Base-by-base conservation (phyloP, 2,329 filamentous ascomycete genomes). In the Trichophyton schoenleinii region DNA sequence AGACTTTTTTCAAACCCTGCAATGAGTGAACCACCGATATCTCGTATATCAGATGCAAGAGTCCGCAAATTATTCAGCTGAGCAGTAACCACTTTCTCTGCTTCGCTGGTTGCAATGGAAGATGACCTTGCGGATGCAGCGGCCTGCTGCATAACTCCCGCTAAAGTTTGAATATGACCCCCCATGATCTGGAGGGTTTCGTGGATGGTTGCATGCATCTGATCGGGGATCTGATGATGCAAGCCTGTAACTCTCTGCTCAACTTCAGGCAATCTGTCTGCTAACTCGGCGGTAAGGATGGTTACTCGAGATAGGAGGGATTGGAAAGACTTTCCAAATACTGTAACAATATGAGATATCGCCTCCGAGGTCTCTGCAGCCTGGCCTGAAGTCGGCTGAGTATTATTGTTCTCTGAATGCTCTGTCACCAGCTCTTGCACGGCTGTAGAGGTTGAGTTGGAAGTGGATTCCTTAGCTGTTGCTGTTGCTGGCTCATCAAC, bases 11-110 rank as follows among this genome's bases (percentile, higher is more conserved):
- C 72, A 55, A 76, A 74, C 0, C 71, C 68, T 5, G 72, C 64
- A 60, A 74, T 73, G 18, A 77, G 63, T 7, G 72, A 72, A 57
- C 70, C 69, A 3, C 73, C 70, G 58, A 74, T 70, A 52, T 75
- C 67, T 53, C 74, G 73, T 52, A 78, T 65, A 55, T 77, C 75
- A n/a, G 68, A 66, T 3, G 75, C 71, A 65, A 79, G 71, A 59
- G 65, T 69, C 58, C 71, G 74, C 41, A 79, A 67, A 28, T 71
- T 69, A 38, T 71, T 68, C 6, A 75, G 65, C 62, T 71, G 69
- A 48, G 75, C 72, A 22, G 74, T 68, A 11, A 72, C 67, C 49
- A 71, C 71, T 18, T 71, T 63, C 36, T 76, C 73, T 6, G 70
- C 67, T 28, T 73, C 68, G 25, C 71, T 68, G n/a, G 69, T 71